Base-by-base conservation (phyloP, 2,329 filamentous ascomycete species). In the Hortaea werneckii region DNA sequence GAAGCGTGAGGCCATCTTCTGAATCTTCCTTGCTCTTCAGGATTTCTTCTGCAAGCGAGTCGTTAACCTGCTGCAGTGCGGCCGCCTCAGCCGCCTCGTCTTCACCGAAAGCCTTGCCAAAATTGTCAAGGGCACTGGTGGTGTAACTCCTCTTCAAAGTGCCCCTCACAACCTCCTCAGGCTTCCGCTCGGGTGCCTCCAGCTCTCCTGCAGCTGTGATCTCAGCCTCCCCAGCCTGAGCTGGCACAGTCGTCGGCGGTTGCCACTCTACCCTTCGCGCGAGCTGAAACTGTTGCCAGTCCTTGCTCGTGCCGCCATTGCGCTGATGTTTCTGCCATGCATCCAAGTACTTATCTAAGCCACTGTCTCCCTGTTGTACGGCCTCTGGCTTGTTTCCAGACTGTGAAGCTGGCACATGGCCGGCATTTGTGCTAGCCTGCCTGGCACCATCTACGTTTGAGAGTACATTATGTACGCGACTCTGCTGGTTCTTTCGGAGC, bases 281-380 rank as follows among this genome's bases (percentile, higher is more conserved):
- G 64, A 94, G 89, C 65, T 95, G 85, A 59, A 88, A 94, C 64
- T 95, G 87, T 38, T 83, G 83, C 87, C 87, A 95, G 64, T 95
- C 89, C 55, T 83, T 80, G 42, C 87, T 83, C 29, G 12, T 30
- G 9, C 32, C 32, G 41, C 81, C 83, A 42, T 76, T 74, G 48
- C 75, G 75, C 64, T 90, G 81, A 53, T 82, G 78, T 64, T 85
- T 83, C 66, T 90, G 87, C 72, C 92, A 85, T 45, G 87, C 86
- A 65, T 92, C 87, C 59, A 88, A 94, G 68, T 95, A 95, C 58
- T 87, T 88, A 51, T 89, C 88, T 75, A 96, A 63, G 49, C 83
- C 85, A 52, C 63, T 61, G 48, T 72, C 69, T 41, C 63, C 58
- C 28, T 55, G 56, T 44, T 65, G 54, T 41, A 51, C 53, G 29